Evolutionary conservation across 192 early-diverging fungal genomes (phyloP).

Genomic region (Backusella psychrophila): DNA sequence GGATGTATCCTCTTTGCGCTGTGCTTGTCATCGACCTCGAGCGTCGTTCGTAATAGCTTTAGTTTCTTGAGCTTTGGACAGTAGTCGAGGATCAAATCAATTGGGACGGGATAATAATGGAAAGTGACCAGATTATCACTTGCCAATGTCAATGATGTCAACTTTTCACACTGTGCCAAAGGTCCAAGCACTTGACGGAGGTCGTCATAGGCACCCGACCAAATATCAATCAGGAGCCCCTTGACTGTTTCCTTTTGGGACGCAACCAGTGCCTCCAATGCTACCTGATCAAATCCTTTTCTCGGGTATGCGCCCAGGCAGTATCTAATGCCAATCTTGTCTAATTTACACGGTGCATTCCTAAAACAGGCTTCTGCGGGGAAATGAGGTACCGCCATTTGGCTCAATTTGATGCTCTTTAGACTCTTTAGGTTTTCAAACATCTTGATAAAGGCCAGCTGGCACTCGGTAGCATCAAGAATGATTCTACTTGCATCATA

Average conservation of each 20-base stretch:
- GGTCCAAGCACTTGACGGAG: neutral
- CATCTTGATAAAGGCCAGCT: neutral
- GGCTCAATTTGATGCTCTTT: neutral
- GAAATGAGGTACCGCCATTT: neutral
- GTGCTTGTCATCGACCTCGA: neutral
- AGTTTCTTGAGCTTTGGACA: neutral
- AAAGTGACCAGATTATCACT: neutral
- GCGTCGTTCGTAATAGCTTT: neutral
- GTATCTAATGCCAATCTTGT: neutral
- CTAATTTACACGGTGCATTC: neutral
- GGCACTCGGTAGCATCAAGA: neutral
- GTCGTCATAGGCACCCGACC: neutral
- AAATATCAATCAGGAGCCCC: neutral
- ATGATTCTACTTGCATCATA: neutral
- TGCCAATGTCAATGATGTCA: neutral
- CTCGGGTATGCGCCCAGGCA: neutral
- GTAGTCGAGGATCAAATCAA: neutral
- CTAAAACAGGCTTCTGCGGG: neutral
- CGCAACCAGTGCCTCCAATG: neutral
- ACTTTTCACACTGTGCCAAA: neutral
- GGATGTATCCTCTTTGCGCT: neutral
- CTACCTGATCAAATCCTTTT: neutral
- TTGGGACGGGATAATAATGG: neutral
- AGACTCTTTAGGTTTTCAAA: neutral
- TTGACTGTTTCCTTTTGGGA: neutral